A percentile compares a stretch with the other conserved stretches of the same genome.
Evolutionary conservation across 2,329 filamentous ascomycete species (phyloP).

Genomic region (Trichophyton benhamiae): DNA sequence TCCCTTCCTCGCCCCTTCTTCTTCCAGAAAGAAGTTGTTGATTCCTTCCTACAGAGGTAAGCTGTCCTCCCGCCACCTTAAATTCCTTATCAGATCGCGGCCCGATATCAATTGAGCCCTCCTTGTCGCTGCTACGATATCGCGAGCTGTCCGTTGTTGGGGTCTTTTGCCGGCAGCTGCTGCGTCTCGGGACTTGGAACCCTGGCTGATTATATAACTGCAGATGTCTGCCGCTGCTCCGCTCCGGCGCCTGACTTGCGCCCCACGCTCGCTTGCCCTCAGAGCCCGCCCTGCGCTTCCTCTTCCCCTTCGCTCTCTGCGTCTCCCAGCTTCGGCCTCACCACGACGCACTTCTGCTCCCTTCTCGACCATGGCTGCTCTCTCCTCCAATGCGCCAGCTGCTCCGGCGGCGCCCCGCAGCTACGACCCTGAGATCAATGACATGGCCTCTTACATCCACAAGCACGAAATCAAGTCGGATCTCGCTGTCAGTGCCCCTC

Average conservation of each 20-base stretch:
- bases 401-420: conserved; percentile 34
- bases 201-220: background rate
- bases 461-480: conserved; percentile 83
- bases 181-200: too few species aligned
- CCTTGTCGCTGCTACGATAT: too few species aligned
- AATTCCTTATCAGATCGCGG: conserved; percentile 6
- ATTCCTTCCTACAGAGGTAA: conserved; percentile 12
- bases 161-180: too few species aligned
- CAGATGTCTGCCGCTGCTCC: conserved; percentile 30
- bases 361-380: conserved; percentile 34
- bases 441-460: conserved; percentile 92
- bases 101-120: too few species aligned
- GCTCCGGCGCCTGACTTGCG: conserved; percentile 31
- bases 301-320: conserved; percentile 31
- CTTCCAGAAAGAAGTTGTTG: too few species aligned
- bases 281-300: conserved; percentile 35
- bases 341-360: conserved; percentile 20
- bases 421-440: conserved; percentile 86
- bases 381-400: conserved; percentile 27
- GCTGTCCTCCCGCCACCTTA: conserved; percentile 22
- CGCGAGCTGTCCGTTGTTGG: too few species aligned
- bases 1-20: too few species aligned
- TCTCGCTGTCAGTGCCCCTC: conserved; percentile 60
- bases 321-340: conserved; percentile 23
- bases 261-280: conserved; percentile 31